Percentiles rank a stretch among this genome's conserved stretches.
Conservation (phyloP, 495 filamentous ascomycete species). For the Umbilicaria muhlenbergii region DNA sequence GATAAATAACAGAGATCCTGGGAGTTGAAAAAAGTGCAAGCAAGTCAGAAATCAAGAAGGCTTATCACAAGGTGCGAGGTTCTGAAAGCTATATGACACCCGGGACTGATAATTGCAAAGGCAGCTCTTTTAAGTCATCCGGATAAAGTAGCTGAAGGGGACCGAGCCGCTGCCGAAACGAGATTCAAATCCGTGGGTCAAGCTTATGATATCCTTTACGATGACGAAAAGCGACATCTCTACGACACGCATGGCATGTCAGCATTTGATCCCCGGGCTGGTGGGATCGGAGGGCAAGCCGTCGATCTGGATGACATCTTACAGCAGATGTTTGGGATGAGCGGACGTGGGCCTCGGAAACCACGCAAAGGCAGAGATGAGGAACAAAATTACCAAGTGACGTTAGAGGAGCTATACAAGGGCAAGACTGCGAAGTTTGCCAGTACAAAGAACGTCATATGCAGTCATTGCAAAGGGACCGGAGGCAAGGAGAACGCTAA, state of each 20-base stretch:
- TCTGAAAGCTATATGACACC: not conserved
- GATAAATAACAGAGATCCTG: constrained; percentile 46
- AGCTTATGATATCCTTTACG: constrained; percentile 94
- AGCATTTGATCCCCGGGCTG: constrained; percentile 65
- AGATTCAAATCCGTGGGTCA: constrained; percentile 83
- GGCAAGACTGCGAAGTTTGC: constrained; percentile 95
- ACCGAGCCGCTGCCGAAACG: constrained; percentile 68
- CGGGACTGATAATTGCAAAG: constrained; percentile 25
- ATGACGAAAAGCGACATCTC: constrained; percentile 80
- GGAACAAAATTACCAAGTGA: constrained; percentile 79
- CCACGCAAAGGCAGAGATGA: constrained; percentile 66
- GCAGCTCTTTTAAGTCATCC: constrained; percentile 80
- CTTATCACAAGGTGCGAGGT: constrained; percentile 73
- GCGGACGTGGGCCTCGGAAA: constrained; percentile 32
- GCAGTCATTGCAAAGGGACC: constrained; percentile 68
- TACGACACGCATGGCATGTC: constrained; percentile 93
- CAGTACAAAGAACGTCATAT: constrained; percentile 84
- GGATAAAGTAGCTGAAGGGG: constrained; percentile 84
- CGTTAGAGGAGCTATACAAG: constrained; percentile 89
- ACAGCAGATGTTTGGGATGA: constrained; percentile 81
- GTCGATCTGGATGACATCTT: constrained; percentile 84
- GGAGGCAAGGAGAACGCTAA: constrained; percentile 89
- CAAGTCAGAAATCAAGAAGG: constrained; percentile 86
- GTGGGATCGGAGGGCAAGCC: constrained; percentile 48
- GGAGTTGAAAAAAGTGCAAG: constrained; percentile 51